Percentiles rank a stretch among this genome's conserved stretches.
These are phyloP conservation scores for Kazachstania sp. DNA, from an alignment of 1,139 yeast species.

Conservation along the genomic window DNA sequence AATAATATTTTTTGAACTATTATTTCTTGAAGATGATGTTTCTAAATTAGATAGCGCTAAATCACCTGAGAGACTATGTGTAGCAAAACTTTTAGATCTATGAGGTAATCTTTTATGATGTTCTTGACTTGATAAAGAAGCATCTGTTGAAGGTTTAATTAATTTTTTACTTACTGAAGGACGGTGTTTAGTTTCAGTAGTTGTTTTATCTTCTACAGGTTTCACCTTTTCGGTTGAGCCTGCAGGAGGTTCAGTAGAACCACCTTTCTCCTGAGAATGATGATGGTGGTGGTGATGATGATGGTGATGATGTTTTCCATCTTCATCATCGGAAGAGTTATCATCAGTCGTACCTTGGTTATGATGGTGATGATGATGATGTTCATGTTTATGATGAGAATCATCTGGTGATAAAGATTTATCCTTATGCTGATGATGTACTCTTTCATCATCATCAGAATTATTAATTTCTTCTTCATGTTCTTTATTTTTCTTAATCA, in stretches of 20 bases:
- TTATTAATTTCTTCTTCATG: neutral
- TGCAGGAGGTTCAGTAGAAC: neutral
- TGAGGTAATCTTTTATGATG: conserved; percentile 5
- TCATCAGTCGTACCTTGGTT: neutral
- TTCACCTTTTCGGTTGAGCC: neutral
- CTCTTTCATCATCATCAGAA: neutral
- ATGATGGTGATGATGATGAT: conserved; percentile 1
- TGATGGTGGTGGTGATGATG: conserved; percentile 2
- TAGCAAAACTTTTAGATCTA: conserved; percentile 10
- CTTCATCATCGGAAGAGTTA: neutral
- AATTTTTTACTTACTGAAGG: neutral
- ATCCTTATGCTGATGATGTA: neutral
- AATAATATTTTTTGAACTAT: conserved; percentile 15
- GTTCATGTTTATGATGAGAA: neutral
- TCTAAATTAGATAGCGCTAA: neutral
- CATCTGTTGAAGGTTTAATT: neutral
- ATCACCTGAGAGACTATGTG: conserved; percentile 5
- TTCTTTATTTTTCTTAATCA: neutral
- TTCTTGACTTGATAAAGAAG: neutral
- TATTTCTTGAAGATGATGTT: neutral
- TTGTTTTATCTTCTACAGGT: neutral
- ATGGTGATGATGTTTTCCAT: neutral
- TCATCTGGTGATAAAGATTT: neutral
- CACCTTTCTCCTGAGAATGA: neutral
- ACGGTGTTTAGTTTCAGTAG: neutral